phyloP scores from a whole-genome alignment of 1,284 basidiomycete species.

The Sporisorium scitamineum region DNA sequence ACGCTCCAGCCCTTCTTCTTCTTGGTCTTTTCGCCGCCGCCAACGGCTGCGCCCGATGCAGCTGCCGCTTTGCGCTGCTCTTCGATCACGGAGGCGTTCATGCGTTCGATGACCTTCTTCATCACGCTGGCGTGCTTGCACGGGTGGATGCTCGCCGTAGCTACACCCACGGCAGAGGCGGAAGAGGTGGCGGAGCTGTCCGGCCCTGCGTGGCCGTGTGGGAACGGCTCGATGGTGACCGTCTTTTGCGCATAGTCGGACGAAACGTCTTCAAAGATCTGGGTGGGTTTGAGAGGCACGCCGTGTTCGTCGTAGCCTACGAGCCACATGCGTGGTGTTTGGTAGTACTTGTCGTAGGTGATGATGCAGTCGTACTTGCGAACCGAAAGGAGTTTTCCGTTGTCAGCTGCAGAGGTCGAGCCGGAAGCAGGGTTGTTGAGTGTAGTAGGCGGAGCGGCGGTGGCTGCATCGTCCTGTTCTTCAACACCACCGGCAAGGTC shows the following conservation, averaged over 20 bases:
- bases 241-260: conserved; percentile 98
- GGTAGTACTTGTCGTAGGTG: conserved; percentile 87
- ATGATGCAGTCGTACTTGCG: conserved; percentile 99
- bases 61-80: conserved; percentile 70
- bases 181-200: conserved; percentile 25
- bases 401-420: conserved; percentile 72
- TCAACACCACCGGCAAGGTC: conserved; percentile 58
- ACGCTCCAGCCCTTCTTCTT: conserved; percentile 82
- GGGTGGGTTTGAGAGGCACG: conserved; percentile 74
- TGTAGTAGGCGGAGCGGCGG: conserved; percentile 53
- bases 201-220: conserved; percentile 79
- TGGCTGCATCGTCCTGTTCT: conserved; percentile 63
- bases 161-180: conserved; percentile 28
- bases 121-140: conserved; percentile 99
- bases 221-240: conserved; percentile 97
- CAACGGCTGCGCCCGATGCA: conserved; percentile 25
- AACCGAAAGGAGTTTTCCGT: conserved; percentile 84
- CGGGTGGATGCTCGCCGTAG: conserved; percentile 83
- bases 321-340: conserved; percentile 67
- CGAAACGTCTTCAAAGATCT: conserved; percentile 97
- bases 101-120: conserved; percentile 99
- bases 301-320: conserved; percentile 68
- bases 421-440: conserved; percentile 7
- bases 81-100: conserved; percentile 77
- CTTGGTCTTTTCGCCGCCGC: conserved; percentile 71